A percentile compares a stretch with the other conserved stretches of the same genome.
These are phyloP conservation scores for Candida caryicola DNA, from an alignment of 805 yeast species.

Conservation along the genomic window DNA sequence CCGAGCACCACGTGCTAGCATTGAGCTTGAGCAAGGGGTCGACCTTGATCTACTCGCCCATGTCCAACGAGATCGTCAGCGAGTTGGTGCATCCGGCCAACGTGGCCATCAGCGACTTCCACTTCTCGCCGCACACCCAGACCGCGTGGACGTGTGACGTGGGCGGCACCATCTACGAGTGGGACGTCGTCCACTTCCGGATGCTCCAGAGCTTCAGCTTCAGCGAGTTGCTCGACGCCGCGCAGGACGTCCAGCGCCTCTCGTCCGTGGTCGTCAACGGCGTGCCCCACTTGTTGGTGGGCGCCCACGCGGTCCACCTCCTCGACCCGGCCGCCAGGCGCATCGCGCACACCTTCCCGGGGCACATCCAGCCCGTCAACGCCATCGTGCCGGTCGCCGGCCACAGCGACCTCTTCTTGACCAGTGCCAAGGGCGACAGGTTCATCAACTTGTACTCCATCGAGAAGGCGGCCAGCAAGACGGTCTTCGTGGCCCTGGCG, in stretches of 20 bases:
- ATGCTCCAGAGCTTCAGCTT: slow-evolving; percentile 42
- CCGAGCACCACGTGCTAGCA: slow-evolving; percentile 47
- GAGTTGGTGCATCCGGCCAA: slow-evolving; percentile 48
- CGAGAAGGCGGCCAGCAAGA: slow-evolving; percentile 40
- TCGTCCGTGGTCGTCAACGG: slow-evolving; percentile 26
- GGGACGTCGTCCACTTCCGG: slow-evolving; percentile 51
- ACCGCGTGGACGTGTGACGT: slow-evolving; percentile 61
- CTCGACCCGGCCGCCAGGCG: slow-evolving; percentile 40
- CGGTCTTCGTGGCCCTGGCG: slow-evolving; percentile 69
- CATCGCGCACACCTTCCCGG: slow-evolving; percentile 59
- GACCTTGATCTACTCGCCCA: slow-evolving; percentile 64
- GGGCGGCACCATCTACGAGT: slow-evolving; percentile 57
- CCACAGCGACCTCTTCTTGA: slow-evolving; percentile 49
- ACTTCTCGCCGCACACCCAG: slow-evolving; percentile 39
- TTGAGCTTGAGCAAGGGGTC: slow-evolving; percentile 67
- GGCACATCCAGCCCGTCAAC: slow-evolving; percentile 69
- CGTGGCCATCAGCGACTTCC: slow-evolving; percentile 49
- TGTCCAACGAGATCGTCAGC: slow-evolving; percentile 52
- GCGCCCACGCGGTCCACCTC: slow-evolving; percentile 64
- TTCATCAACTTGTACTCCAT: slow-evolving; percentile 70
- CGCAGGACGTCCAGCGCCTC: slow-evolving; percentile 32
- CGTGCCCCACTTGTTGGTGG: slow-evolving; percentile 51
- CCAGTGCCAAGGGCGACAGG: slow-evolving; percentile 78
- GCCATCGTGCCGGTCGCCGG: slow-evolving; percentile 40
- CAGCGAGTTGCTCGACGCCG: slow-evolving; percentile 34